Evolutionary conservation across 352 stramenopile genomes (phyloP).

Genomic region (Pythium graminicola): DNA sequence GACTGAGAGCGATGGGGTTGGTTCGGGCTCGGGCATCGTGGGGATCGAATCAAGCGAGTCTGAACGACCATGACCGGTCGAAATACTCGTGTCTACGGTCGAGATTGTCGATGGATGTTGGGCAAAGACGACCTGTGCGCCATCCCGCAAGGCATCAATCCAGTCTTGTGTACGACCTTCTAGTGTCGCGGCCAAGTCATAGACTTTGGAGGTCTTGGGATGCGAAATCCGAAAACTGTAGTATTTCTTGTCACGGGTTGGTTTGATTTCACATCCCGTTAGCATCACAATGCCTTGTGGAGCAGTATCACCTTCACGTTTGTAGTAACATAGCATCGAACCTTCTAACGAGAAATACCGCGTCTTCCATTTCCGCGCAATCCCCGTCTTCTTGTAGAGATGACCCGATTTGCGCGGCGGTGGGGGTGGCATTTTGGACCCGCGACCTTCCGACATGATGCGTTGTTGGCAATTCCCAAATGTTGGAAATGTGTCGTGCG

Average conservation of each 20-base stretch:
- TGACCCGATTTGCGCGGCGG: slow-evolving; percentile 44
- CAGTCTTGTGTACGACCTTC: slow-evolving; percentile 49
- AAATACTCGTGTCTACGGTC: background rate
- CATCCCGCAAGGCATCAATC: slow-evolving; percentile 43
- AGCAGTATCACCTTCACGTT: slow-evolving; percentile 52
- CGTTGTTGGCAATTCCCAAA: slow-evolving; percentile 11
- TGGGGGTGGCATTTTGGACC: slow-evolving; percentile 7
- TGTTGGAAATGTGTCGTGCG: slow-evolving; percentile 2
- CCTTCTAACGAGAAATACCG: slow-evolving; percentile 62
- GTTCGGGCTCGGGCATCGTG: slow-evolving; percentile 24
- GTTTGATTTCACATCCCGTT: slow-evolving; percentile 42
- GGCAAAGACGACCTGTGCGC: slow-evolving; percentile 23
- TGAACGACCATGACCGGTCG: slow-evolving; percentile 5
- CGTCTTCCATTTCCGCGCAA: slow-evolving; percentile 52
- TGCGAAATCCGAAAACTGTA: slow-evolving; percentile 75
- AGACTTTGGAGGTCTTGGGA: slow-evolving; percentile 56
- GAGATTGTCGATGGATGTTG: slow-evolving; percentile 1
- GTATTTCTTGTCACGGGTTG: slow-evolving; percentile 59
- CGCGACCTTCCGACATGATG: too few relatives aligned
- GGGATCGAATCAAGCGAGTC: slow-evolving; percentile 23
- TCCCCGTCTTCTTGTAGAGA: slow-evolving; percentile 60
- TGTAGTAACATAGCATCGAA: slow-evolving; percentile 69
- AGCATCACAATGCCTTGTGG: slow-evolving; percentile 62
- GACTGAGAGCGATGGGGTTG: slow-evolving; percentile 22
- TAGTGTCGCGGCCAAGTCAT: slow-evolving; percentile 56